Evolutionary conservation across 495 filamentous ascomycete genomes (phyloP).

Genomic region (Aspergillus incahuasiensis): DNA sequence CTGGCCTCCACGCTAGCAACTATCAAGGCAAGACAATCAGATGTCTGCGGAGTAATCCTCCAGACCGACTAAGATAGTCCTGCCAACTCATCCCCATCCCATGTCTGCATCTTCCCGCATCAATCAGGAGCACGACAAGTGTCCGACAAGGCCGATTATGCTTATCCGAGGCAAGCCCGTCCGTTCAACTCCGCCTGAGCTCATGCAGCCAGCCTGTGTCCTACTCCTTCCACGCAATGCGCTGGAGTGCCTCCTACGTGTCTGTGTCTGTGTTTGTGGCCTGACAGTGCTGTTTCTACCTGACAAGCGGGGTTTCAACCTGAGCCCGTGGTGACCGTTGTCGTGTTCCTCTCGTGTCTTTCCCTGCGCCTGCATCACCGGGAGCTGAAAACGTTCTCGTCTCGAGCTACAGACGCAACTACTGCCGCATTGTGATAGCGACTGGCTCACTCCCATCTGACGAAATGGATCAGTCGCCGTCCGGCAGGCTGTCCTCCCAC

Average conservation of each 20-base stretch:
- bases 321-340: constrained; percentile 4
- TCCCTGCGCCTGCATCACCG: constrained; percentile 11
- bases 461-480: constrained; percentile 28
- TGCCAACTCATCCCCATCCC: neutral
- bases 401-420: constrained; percentile 5
- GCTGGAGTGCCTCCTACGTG: constrained; percentile 12
- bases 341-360: constrained; percentile 12
- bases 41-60: neutral
- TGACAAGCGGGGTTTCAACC: constrained; percentile 3
- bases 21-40: neutral
- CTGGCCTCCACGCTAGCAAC: neutral
- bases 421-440: neutral
- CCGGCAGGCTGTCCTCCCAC: constrained; percentile 26
- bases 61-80: neutral
- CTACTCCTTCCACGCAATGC: constrained; percentile 11
- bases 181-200: constrained; percentile 1
- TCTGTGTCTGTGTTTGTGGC: constrained; percentile 14
- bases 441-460: constrained; percentile 4
- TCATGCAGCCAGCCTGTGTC: constrained; percentile 11
- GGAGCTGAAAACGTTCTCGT: neutral
- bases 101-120: constrained; percentile 7
- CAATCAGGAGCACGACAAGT: constrained; percentile 5
- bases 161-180: constrained; percentile 12
- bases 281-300: neutral
- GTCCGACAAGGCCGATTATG: constrained; percentile 9